Evolutionary conservation across 495 filamentous ascomycete genomes (phyloP).

Genomic region (Penicillium cosmopolitanum): DNA sequence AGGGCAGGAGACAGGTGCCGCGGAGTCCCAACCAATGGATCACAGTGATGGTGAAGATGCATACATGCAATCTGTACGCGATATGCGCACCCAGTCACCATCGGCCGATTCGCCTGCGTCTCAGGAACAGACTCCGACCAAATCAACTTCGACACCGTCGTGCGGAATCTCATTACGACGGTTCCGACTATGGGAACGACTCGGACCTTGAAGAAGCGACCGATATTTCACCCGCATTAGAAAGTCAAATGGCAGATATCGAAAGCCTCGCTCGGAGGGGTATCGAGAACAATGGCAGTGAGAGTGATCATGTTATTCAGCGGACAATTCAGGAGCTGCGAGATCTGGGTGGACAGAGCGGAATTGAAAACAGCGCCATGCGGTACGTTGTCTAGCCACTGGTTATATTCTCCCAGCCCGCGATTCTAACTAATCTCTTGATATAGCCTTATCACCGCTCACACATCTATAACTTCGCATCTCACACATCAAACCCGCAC

Average conservation of each 20-base stretch:
- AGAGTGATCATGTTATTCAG: conserved; percentile 68
- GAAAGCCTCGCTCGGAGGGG: conserved; percentile 75
- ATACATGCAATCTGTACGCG: conserved; percentile 31
- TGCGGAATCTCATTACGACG: conserved; percentile 57
- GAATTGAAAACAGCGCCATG: conserved; percentile 77
- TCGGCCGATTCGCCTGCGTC: conserved; percentile 32
- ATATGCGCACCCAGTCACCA: conserved; percentile 35
- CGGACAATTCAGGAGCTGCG: conserved; percentile 73
- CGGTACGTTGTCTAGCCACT: conserved; percentile 53
- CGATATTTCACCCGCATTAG: conserved; percentile 72
- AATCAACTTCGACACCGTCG: conserved; percentile 46
- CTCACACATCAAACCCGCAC: conserved; percentile 82
- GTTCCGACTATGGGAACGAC: conserved; percentile 65
- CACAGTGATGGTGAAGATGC: conserved; percentile 41
- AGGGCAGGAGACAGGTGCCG: conserved; percentile 40
- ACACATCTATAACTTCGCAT: conserved; percentile 82
- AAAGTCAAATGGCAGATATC: conserved; percentile 75
- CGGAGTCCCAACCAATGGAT: conserved; percentile 38
- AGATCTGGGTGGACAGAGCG: conserved; percentile 80
- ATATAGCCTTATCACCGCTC: conserved; percentile 80
- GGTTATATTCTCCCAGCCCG: conserved; percentile 6
- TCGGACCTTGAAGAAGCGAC: conserved; percentile 71
- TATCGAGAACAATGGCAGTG: conserved; percentile 70
- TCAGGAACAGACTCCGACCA: conserved; percentile 35
- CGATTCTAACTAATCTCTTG: conserved; percentile 14